A percentile compares a stretch with the other conserved stretches of the same genome.
Evolutionary conservation across 2,329 filamentous ascomycete species (phyloP).

Genomic region (Colletotrichum sp.): DNA sequence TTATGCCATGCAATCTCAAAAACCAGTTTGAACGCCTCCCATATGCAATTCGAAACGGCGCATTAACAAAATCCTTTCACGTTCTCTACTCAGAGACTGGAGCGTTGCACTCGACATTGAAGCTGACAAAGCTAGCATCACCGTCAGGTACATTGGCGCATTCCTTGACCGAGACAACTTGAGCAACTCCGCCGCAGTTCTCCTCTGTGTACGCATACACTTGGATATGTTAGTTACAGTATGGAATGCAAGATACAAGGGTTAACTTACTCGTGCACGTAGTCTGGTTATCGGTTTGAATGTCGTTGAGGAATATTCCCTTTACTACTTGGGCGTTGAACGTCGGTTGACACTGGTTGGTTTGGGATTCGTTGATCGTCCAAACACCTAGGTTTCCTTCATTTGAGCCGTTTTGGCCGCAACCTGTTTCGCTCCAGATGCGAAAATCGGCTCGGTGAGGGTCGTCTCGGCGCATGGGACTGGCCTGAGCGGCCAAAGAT

Average conservation of each 20-base stretch:
- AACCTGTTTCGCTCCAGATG: conserved; percentile 3
- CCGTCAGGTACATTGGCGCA: neutral
- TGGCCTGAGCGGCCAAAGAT: neutral
- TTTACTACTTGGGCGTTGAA: neutral
- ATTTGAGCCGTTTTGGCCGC: neutral
- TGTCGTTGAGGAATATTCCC: neutral
- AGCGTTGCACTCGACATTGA: neutral
- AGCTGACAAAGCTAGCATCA: neutral
- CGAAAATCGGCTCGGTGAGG: conserved; percentile 1
- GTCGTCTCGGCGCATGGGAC: neutral
- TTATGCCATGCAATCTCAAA: neutral
- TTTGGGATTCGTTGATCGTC: conserved; percentile 1
- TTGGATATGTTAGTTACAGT: neutral
- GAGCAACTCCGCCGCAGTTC: neutral
- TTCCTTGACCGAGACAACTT: neutral
- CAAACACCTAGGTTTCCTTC: conserved; percentile 2
- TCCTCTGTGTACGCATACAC: neutral
- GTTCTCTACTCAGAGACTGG: neutral
- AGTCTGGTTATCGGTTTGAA: neutral
- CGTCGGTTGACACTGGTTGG: neutral
- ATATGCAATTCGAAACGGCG: neutral
- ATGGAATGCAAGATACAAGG: neutral
- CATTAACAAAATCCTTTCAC: neutral
- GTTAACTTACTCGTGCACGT: neutral
- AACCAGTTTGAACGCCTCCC: neutral